phyloP scores from a whole-genome alignment of 352 stramenopile species.

The Pythium graminicola region DNA sequence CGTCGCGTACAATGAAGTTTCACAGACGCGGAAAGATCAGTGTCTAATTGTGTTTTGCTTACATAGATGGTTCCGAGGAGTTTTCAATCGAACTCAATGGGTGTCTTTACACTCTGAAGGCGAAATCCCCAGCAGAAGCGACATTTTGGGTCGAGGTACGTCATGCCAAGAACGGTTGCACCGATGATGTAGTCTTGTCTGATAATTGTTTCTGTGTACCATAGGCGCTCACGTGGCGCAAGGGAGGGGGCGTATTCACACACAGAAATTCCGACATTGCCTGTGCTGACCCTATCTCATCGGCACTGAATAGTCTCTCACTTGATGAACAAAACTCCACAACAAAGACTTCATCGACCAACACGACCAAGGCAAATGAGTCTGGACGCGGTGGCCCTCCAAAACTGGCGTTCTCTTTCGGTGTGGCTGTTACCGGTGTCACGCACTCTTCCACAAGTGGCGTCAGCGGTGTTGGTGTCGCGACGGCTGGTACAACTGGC shows the following conservation, averaged over 20 bases:
- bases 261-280: background rate
- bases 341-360: background rate
- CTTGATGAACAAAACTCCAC: background rate
- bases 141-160: background rate
- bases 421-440: background rate
- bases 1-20: background rate
- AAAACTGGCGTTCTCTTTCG: background rate
- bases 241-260: background rate
- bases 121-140: background rate
- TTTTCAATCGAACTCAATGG: background rate
- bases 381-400: too few relatives aligned
- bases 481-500: background rate
- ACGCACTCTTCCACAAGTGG: background rate
- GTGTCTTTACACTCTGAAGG: background rate
- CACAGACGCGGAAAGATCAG: background rate
- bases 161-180: too few relatives aligned
- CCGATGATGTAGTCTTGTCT: background rate
- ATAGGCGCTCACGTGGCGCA: background rate
- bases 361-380: background rate
- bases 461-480: conserved; percentile 1
- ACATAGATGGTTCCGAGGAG: background rate
- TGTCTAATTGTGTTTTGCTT: background rate
- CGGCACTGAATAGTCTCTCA: background rate
- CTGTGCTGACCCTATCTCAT: background rate
- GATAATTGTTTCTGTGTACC: background rate